Conservation (phyloP, 768 basidiomycete genomes). For the Phaffia australis region DNA sequence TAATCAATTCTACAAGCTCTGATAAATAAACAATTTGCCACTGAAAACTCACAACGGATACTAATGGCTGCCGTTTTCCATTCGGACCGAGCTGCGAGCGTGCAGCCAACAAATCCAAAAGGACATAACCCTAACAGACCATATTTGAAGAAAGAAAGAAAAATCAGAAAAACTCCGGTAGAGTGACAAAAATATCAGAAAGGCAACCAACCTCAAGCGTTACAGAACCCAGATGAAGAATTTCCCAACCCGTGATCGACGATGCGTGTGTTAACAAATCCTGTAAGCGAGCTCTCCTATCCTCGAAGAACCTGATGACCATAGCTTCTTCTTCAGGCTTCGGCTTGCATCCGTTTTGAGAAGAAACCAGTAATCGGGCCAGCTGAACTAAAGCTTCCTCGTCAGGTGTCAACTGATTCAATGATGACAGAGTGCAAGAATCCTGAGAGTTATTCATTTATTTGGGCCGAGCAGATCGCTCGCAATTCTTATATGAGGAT, state of each 20-base stretch:
- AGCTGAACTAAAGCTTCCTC: conserved; percentile 41
- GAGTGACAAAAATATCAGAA: too few relatives aligned
- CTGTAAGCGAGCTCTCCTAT: conserved; percentile 37
- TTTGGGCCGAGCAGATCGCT: conserved; percentile 52
- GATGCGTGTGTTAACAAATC: background rate
- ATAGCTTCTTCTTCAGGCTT: conserved; percentile 23
- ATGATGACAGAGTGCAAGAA: conserved; percentile 31
- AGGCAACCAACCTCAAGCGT: background rate
- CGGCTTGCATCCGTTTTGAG: conserved; percentile 15
- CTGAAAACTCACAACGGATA: too few relatives aligned
- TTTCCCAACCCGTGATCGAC: background rate
- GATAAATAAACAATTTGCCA: too few relatives aligned
- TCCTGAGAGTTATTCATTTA: conserved; percentile 40
- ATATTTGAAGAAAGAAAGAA: too few relatives aligned
- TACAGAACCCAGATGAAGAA: background rate
- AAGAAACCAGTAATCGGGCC: conserved; percentile 59
- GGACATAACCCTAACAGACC: too few relatives aligned
- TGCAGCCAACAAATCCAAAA: too few relatives aligned
- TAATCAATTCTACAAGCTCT: too few relatives aligned
- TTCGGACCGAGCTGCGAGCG: too few relatives aligned
- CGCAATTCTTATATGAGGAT: background rate
- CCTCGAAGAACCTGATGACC: conserved; percentile 53
- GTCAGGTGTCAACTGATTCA: conserved; percentile 20
- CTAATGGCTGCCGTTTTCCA: too few relatives aligned
- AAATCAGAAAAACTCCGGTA: too few relatives aligned